A percentile compares a stretch with the other conserved stretches of the same genome.
These are phyloP conservation scores for Rickenella mellea DNA, from an alignment of 768 basidiomycete species.

Conservation along the genomic window DNA sequence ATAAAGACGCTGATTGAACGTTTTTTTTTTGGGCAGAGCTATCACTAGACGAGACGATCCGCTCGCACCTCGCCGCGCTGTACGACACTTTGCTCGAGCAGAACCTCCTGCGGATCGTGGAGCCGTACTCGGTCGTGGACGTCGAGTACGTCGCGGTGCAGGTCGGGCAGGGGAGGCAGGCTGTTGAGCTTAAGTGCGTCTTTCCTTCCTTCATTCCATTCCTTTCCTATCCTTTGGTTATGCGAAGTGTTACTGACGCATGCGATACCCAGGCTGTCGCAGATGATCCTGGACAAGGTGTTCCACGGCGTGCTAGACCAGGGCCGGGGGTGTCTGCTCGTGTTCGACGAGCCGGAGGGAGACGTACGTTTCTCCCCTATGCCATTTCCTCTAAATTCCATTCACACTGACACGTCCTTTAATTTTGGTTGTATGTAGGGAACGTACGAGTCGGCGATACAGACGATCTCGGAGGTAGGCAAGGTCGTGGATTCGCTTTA, in stretches of 20 bases:
- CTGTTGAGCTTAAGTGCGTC: constrained; percentile 84
- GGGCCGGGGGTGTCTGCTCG: constrained; percentile 80
- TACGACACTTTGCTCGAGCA: constrained; percentile 97
- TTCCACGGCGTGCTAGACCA: constrained; percentile 96
- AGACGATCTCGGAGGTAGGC: constrained; percentile 81
- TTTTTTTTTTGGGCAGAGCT: constrained; percentile 47
- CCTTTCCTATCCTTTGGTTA: neutral
- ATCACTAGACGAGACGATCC: constrained; percentile 90
- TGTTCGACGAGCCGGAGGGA: constrained; percentile 80
- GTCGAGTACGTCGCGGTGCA: constrained; percentile 78
- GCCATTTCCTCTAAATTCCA: constrained; percentile 2
- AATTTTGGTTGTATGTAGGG: constrained; percentile 38
- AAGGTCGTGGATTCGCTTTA: constrained; percentile 94
- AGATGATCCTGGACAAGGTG: constrained; percentile 97
- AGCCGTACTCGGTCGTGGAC: constrained; percentile 91
- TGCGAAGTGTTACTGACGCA: no score
- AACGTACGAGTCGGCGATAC: constrained; percentile 81
- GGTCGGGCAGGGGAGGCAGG: constrained; percentile 81
- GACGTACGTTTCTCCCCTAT: constrained; percentile 48
- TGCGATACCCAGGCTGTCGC: constrained; percentile 55
- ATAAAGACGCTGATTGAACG: neutral
- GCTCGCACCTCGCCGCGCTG: constrained; percentile 85
- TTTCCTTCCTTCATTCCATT: neutral
- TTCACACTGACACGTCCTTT: neutral
- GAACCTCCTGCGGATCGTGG: constrained; percentile 89